phyloP scores from a whole-genome alignment of 2,329 filamentous ascomycete species.

The Epichloe festucae region DNA sequence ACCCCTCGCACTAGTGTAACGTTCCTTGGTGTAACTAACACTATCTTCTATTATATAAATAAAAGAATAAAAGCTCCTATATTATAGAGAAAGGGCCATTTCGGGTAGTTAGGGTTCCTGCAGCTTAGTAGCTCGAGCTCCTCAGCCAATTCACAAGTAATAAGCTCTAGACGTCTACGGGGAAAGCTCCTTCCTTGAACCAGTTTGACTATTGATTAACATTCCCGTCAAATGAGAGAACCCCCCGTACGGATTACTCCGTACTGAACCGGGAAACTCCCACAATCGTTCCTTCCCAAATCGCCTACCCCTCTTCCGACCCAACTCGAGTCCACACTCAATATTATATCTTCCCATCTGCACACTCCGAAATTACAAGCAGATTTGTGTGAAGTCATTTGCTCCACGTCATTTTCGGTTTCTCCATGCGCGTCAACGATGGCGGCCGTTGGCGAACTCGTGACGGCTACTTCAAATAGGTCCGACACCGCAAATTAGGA shows the following conservation, averaged over 20 bases:
- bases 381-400: background rate
- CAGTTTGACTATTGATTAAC: too few species aligned
- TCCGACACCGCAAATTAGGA: background rate
- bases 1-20: too few species aligned
- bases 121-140: background rate
- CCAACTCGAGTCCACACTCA: background rate
- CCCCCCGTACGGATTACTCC: too few species aligned
- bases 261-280: too few species aligned
- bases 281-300: background rate
- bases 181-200: background rate
- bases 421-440: background rate
- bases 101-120: background rate
- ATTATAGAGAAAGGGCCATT: background rate
- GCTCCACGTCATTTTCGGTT: background rate
- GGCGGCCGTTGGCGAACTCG: background rate
- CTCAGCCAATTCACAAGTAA: background rate
- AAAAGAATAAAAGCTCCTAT: too few species aligned
- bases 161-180: too few species aligned
- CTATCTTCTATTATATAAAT: too few species aligned
- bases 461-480: background rate
- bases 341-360: background rate
- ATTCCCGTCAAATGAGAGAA: too few species aligned
- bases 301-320: background rate
- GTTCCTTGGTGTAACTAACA: too few species aligned
- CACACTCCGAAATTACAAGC: background rate